phyloP scores from a whole-genome alignment of 331 rosid genomes.

The Malus hybrid region DNA sequence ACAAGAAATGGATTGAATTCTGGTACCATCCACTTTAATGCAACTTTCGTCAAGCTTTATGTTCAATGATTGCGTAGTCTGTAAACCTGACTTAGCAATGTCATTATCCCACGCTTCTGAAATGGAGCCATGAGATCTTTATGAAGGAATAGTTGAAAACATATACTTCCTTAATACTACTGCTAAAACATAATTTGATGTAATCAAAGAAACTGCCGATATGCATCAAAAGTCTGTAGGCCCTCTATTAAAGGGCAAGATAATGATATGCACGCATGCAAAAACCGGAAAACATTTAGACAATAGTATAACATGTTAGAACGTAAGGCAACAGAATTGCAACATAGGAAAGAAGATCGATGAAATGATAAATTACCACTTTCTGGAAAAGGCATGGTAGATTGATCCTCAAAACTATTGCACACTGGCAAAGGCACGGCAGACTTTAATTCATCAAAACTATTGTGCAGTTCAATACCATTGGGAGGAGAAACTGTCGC shows the following conservation, averaged over 20 bases:
- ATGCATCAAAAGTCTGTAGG: too few relatives aligned
- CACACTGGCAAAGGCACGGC: not conserved
- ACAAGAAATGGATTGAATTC: not conserved
- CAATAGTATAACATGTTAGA: not conserved
- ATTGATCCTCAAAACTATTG: not conserved
- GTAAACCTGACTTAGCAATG: not conserved
- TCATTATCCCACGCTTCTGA: not conserved
- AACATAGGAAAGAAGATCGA: not conserved
- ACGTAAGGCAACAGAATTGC: not conserved
- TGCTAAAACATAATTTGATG: not conserved
- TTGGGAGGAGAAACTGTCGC: too few relatives aligned
- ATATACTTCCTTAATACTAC: not conserved
- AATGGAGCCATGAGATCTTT: not conserved
- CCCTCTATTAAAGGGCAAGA: too few relatives aligned
- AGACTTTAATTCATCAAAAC: not conserved
- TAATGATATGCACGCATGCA: too few relatives aligned
- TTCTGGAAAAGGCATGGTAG: not conserved
- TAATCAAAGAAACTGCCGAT: too few relatives aligned
- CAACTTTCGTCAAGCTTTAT: conserved; percentile 15
- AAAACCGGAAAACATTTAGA: too few relatives aligned
- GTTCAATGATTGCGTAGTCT: not conserved
- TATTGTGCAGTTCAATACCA: not conserved
- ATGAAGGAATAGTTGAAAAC: not conserved
- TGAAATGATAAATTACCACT: not conserved
- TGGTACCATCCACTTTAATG: not conserved